These are phyloP conservation scores for Puccinia polysora DNA, from an alignment of 1,284 basidiomycete genomes.

Conservation along the genomic window DNA sequence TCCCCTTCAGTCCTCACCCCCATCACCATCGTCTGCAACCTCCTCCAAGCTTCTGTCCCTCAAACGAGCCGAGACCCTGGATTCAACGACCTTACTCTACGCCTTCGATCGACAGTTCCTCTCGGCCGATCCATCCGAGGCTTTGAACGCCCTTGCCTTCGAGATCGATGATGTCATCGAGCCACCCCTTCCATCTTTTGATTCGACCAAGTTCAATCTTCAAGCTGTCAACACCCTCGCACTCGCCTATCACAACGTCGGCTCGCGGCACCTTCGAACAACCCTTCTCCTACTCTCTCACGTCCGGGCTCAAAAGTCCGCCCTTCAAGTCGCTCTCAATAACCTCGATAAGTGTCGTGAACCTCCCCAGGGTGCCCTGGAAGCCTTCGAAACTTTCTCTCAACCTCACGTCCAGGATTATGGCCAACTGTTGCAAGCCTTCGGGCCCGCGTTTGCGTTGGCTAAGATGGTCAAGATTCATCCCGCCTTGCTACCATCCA, in stretches of 20 bases:
- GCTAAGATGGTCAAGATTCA: slow-evolving; percentile 39
- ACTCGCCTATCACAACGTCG: slow-evolving; percentile 5
- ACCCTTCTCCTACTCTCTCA: slow-evolving; percentile 36
- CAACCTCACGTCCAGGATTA: slow-evolving; percentile 36
- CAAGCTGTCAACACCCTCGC: slow-evolving; percentile 1
- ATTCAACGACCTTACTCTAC: slow-evolving; percentile 20
- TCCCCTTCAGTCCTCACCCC: neutral
- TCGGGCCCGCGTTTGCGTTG: slow-evolving; percentile 25
- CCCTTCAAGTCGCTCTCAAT: slow-evolving; percentile 32
- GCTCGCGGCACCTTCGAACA: slow-evolving; percentile 27
- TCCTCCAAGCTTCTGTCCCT: neutral
- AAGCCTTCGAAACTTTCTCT: slow-evolving; percentile 38
- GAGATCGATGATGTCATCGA: slow-evolving; percentile 25
- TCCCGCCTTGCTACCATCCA: slow-evolving; percentile 28
- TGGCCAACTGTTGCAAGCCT: slow-evolving; percentile 27
- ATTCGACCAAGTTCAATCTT: slow-evolving; percentile 17
- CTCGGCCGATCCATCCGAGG: slow-evolving; percentile 26
- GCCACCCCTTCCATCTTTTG: neutral
- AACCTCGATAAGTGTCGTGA: slow-evolving; percentile 42
- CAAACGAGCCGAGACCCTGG: neutral
- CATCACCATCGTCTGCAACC: neutral
- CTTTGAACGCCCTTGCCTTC: slow-evolving; percentile 1
- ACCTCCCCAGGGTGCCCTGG: slow-evolving; percentile 32
- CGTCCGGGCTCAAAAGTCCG: slow-evolving; percentile 36
- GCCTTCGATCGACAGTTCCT: slow-evolving; percentile 40